Evolutionary conservation across 345 rosid species (phyloP), one percentile per base, ranked within the genome.

Genomic region (Moringa oleifera): DNA sequence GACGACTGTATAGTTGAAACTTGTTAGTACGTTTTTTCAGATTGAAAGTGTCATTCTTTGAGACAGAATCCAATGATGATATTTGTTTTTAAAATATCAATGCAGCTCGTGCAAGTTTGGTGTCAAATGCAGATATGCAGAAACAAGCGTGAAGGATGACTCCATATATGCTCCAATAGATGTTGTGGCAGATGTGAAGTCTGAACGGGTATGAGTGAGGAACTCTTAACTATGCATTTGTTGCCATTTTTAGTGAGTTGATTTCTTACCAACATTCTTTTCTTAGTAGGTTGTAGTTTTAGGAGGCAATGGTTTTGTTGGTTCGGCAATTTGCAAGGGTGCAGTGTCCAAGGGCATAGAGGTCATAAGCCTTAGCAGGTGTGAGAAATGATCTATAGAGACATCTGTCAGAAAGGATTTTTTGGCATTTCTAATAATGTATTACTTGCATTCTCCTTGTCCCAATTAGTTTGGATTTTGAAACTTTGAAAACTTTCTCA

Each of bases 271-370:
- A 15, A 49, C 52, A 57, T 69, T 47, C 57, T 65, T 60, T 70
- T 57, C 61, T 62, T 53, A 49, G 64, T 88, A 87, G 98, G 80
- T 93, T 78, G 96, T 93, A 15, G 98, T 93, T 60, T 62, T 90
- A 25, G 97, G 97, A 69, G 96, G 97, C 71, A 90, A 59, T 53
- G 94, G 98, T 60, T 93, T 86, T 63, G 97, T 90, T 71, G 98
- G 97, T 55, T 89, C 98, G 65, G 89, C 98, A 60, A 81, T 93
- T 33, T 93, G 97, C 71, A 93, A 88, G 83, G 91, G 91, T 66
- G 91, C 97, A 54, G 87, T 90, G 55, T 83, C 85, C 62, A 81
- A 81, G 54, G 94, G 96, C 66, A 78, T 93, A 19, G 98, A 93
- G 69, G 90, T 84, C 63, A 64, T 77, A n/a, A 93, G 97, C 79